Conservation (phyloP, 345 rosid species). For the Theobroma cacao region DNA sequence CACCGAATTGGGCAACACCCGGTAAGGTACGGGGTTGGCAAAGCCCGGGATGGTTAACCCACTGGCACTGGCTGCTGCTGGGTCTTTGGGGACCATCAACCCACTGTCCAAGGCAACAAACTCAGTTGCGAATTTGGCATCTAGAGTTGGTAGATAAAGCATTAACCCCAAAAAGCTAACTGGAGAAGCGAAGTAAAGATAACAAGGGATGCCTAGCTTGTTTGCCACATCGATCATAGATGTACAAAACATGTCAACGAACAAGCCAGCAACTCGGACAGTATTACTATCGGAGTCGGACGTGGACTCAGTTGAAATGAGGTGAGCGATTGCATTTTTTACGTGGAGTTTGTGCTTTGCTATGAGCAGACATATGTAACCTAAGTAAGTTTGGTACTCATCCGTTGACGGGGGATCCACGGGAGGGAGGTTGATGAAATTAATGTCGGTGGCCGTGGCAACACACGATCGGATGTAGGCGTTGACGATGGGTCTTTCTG, state of each 20-base stretch:
- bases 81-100: constrained; percentile 5
- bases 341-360: constrained; percentile 23
- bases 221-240: constrained; percentile 33
- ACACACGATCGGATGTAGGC: constrained; percentile 19
- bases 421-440: constrained; percentile 26
- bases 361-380: constrained; percentile 10
- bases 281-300: too few relatives aligned
- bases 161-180: constrained; percentile 31
- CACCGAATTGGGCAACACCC: constrained; percentile 17
- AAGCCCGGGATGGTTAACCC: constrained; percentile 27
- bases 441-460: constrained; percentile 2
- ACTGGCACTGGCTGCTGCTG: not conserved
- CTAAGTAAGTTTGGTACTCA: constrained; percentile 20
- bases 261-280: constrained; percentile 24
- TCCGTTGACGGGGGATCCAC: constrained; percentile 15
- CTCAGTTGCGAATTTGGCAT: constrained; percentile 18
- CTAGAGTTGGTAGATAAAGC: constrained; percentile 17
- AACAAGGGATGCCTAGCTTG: constrained; percentile 28
- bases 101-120: constrained; percentile 15
- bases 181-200: constrained; percentile 29
- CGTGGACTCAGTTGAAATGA: not conserved
- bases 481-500: too few relatives aligned
- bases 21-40: constrained; percentile 21
- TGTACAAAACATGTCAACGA: constrained; percentile 34
- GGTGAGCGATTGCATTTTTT: constrained; percentile 16